These are phyloP conservation scores for Sextonia rubra DNA, from an alignment of 164 flowering plant genomes.

Conservation along the genomic window DNA sequence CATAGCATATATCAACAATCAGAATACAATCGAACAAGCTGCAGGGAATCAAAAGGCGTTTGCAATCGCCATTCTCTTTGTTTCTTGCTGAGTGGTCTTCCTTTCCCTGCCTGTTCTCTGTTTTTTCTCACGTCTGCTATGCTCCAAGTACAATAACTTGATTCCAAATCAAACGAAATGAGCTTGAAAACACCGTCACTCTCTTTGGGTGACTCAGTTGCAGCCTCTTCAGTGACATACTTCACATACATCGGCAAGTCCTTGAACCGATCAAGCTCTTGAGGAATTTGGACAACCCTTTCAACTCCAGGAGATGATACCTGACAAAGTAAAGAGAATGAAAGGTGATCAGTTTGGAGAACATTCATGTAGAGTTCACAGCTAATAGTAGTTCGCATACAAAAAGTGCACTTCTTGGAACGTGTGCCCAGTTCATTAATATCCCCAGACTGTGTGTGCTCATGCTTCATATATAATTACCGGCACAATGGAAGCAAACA, in stretches of 20 bases:
- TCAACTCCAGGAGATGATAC: slow-evolving; percentile 93
- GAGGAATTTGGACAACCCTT: slow-evolving; percentile 67
- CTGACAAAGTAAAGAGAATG: slow-evolving; percentile 23
- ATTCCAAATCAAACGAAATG: slow-evolving; percentile 57
- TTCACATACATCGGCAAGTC: slow-evolving; percentile 68
- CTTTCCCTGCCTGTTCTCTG: slow-evolving; percentile 85
- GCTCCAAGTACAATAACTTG: slow-evolving; percentile 68
- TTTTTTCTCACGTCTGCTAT: slow-evolving; percentile 78
- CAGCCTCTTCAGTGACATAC: slow-evolving; percentile 35
- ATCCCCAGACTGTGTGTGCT: background rate
- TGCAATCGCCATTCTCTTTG: slow-evolving; percentile 75
- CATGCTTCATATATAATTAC: background rate
- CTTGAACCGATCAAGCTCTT: slow-evolving; percentile 76
- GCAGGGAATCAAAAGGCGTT: slow-evolving; percentile 62
- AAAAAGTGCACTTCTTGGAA: background rate
- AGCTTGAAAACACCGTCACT: slow-evolving; percentile 77
- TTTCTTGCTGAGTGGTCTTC: slow-evolving; percentile 85
- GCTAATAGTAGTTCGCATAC: background rate
- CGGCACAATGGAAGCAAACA: background rate
- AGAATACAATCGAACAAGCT: slow-evolving; percentile 60
- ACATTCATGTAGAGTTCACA: background rate
- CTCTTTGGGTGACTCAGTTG: slow-evolving; percentile 34
- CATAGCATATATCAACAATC: slow-evolving; percentile 24
- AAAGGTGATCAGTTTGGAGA: background rate
- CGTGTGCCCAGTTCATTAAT: background rate